A percentile compares a stretch with the other conserved stretches of the same genome.
These are phyloP conservation scores for Umbelopsis ramanniana DNA, from an alignment of 192 early-diverging fungal species.

Conservation along the genomic window DNA sequence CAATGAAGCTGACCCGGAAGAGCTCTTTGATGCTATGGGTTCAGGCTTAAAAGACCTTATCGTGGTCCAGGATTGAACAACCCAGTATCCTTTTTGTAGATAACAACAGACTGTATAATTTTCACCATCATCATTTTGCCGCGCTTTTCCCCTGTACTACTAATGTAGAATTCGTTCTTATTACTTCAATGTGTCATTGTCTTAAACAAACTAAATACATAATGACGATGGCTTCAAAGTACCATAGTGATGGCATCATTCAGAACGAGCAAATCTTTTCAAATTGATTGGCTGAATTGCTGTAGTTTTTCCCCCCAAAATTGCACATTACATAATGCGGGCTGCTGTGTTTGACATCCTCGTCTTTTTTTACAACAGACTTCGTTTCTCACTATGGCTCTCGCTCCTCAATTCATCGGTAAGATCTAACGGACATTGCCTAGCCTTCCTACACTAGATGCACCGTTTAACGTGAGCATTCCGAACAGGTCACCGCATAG, in stretches of 20 bases:
- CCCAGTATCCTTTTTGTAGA: neutral
- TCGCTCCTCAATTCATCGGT: conserved; percentile 39
- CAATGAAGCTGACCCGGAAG: conserved; percentile 6
- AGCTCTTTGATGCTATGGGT: conserved; percentile 10
- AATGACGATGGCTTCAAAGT: too few relatives aligned
- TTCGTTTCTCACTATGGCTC: conserved; percentile 23
- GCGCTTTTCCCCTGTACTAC: neutral
- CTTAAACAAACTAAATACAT: too few relatives aligned
- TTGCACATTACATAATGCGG: too few relatives aligned
- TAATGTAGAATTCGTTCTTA: too few relatives aligned
- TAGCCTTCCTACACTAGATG: neutral
- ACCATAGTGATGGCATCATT: too few relatives aligned
- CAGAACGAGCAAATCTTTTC: too few relatives aligned
- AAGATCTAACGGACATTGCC: neutral
- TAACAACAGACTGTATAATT: conserved; percentile 4
- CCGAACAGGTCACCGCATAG: conserved; percentile 48
- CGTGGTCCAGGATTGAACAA: neutral
- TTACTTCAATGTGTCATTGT: too few relatives aligned
- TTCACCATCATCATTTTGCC: neutral
- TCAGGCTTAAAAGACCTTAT: conserved; percentile 5
- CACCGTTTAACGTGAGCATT: neutral
- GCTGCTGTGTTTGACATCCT: too few relatives aligned
- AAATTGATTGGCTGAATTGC: too few relatives aligned
- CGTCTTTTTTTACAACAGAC: too few relatives aligned
- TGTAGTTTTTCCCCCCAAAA: too few relatives aligned